phyloP scores from a whole-genome alignment of 2,329 filamentous ascomycete genomes.

The Sclerotinia trifoliorum region DNA sequence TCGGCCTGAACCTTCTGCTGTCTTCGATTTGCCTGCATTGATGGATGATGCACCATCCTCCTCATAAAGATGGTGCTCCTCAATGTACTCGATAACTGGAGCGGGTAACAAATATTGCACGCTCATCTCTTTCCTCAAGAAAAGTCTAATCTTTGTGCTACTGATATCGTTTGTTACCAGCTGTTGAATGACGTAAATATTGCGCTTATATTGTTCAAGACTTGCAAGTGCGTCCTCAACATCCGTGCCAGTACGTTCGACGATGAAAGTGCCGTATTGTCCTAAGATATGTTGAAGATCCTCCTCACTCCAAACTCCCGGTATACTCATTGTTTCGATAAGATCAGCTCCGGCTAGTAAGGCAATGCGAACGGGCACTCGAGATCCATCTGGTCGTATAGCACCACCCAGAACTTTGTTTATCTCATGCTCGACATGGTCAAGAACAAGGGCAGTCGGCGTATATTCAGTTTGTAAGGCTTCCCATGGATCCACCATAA shows the following conservation, averaged over 20 bases:
- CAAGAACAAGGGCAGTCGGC: conserved; percentile 83
- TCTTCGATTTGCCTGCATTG: conserved; percentile 31
- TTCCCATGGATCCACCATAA: conserved; percentile 89
- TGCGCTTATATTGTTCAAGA: conserved; percentile 78
- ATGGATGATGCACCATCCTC: conserved; percentile 42
- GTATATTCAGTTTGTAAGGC: conserved; percentile 81
- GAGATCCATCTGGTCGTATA: conserved; percentile 63
- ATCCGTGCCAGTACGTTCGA: conserved; percentile 86
- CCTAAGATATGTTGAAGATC: conserved; percentile 88
- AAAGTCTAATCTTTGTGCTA: conserved; percentile 77
- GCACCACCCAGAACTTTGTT: conserved; percentile 76
- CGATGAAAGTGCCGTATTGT: conserved; percentile 77
- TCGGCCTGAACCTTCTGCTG: conserved; percentile 25
- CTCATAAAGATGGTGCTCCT: conserved; percentile 63
- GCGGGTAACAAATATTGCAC: conserved; percentile 75
- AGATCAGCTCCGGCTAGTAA: conserved; percentile 78
- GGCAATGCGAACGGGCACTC: conserved; percentile 66
- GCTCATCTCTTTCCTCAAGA: conserved; percentile 76
- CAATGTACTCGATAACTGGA: conserved; percentile 72
- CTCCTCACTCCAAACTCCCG: conserved; percentile 70
- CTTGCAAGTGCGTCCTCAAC: conserved; percentile 84
- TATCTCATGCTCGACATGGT: conserved; percentile 89
- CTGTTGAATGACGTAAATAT: conserved; percentile 72
- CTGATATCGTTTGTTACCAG: conserved; percentile 84
- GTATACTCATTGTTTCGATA: conserved; percentile 66